These are phyloP conservation scores for Trametes elegans DNA, from an alignment of 768 basidiomycete genomes.

Conservation along the genomic window DNA sequence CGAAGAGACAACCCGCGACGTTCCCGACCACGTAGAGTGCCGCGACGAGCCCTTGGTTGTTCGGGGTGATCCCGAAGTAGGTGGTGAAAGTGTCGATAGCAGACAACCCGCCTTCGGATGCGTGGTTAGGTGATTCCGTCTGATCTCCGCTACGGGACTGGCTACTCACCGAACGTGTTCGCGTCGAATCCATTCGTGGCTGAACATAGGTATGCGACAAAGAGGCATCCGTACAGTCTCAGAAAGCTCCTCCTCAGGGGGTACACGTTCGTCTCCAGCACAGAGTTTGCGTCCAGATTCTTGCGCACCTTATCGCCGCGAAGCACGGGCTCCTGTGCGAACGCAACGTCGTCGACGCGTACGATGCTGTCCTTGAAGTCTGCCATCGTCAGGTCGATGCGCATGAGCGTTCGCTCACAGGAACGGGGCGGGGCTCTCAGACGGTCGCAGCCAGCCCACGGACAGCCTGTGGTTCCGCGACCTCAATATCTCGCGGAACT, in stretches of 20 bases:
- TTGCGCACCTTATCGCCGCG: neutral
- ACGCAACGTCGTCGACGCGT: neutral
- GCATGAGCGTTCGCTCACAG: too few relatives aligned
- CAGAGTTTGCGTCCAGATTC: neutral
- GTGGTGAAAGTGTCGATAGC: conserved; percentile 27
- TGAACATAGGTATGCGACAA: conserved; percentile 29
- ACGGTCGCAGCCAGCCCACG: too few relatives aligned
- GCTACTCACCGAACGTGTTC: conserved; percentile 27
- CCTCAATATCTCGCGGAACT: too few relatives aligned
- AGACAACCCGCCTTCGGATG: conserved; percentile 21
- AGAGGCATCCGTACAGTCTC: conserved; percentile 19
- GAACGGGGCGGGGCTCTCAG: too few relatives aligned
- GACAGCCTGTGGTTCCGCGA: too few relatives aligned
- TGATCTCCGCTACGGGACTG: neutral
- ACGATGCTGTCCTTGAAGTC: conserved; percentile 7
- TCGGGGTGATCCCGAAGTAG: conserved; percentile 26
- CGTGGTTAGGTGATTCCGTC: neutral
- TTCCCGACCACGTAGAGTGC: conserved; percentile 31
- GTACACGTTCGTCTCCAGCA: neutral
- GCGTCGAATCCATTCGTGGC: conserved; percentile 30
- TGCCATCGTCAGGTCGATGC: too few relatives aligned
- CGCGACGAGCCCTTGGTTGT: conserved; percentile 28
- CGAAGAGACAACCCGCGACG: conserved; percentile 27
- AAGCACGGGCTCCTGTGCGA: neutral
- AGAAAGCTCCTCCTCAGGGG: conserved; percentile 15